These are phyloP conservation scores for Ophiostoma sp. DNA, from an alignment of 2,329 filamentous ascomycete genomes.

Conservation along the genomic window DNA sequence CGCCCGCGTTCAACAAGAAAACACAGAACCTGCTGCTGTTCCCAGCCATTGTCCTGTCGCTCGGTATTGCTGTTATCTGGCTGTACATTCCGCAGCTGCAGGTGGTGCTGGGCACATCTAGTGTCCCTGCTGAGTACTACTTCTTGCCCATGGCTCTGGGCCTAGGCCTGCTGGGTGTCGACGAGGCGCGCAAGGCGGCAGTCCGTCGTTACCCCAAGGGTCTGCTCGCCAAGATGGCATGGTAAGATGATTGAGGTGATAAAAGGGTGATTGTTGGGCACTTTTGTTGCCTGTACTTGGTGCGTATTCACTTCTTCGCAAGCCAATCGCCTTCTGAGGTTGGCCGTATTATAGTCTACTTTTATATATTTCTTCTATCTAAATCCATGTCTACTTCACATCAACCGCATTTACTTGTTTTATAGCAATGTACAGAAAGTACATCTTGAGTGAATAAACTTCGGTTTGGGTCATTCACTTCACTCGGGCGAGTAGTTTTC, in stretches of 20 bases:
- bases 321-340: not conserved
- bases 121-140: conserved; percentile 55
- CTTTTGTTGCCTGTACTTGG: not conserved
- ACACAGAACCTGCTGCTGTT: conserved; percentile 53
- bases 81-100: conserved; percentile 54
- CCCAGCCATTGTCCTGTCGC: conserved; percentile 47
- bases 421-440: too few species aligned
- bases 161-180: conserved; percentile 51
- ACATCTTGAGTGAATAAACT: too few species aligned
- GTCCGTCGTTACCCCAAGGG: conserved; percentile 50
- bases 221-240: conserved; percentile 49
- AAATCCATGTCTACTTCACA: not conserved
- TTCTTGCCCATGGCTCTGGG: conserved; percentile 53
- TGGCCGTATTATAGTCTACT: not conserved
- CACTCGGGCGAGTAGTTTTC: not conserved
- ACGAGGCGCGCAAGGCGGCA: conserved; percentile 53
- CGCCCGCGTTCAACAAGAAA: conserved; percentile 46
- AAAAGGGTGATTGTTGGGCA: not conserved
- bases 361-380: not conserved
- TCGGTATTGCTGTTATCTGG: conserved; percentile 55
- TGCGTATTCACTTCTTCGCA: not conserved
- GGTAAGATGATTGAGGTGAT: conserved; percentile 38
- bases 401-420: too few species aligned
- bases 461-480: not conserved
- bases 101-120: conserved; percentile 48